Conservation (phyloP, 1,284 basidiomycete species). For the Rhodotorula sp. region DNA sequence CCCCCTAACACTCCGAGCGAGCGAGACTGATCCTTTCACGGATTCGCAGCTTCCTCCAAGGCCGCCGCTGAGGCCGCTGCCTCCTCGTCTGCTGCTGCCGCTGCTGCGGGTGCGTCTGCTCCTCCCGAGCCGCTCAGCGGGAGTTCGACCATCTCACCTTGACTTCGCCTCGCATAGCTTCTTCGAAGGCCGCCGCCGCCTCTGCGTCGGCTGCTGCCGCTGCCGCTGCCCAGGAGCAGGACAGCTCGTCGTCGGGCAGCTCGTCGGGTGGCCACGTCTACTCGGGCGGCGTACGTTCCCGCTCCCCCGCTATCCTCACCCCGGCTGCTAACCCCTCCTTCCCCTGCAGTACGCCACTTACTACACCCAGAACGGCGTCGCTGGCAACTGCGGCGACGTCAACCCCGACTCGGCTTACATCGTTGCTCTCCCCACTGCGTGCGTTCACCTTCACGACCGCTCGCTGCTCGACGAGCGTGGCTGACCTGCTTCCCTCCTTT, state of each 20-base stretch:
- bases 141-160: not conserved
- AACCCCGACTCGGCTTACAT: conserved; percentile 24
- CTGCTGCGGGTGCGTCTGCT: not conserved
- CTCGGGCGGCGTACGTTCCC: conserved; percentile 8
- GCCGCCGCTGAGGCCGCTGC: conserved; percentile 9
- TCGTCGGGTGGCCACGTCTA: conserved; percentile 14
- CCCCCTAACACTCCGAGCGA: too few relatives aligned
- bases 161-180: not conserved
- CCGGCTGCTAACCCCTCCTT: not conserved
- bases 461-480: not conserved
- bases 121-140: not conserved
- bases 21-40: not conserved
- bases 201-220: conserved; percentile 1
- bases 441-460: not conserved
- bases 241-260: too few relatives aligned
- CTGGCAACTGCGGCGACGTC: conserved; percentile 27
- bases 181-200: not conserved
- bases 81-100: not conserved
- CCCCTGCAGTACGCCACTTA: not conserved
- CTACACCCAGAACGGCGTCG: conserved; percentile 19
- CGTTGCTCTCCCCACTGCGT: conserved; percentile 23
- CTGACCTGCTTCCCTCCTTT: not conserved
- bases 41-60: not conserved
- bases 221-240: conserved; percentile 9
- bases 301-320: not conserved